Base-by-base conservation (phyloP, 306 rosid species). In the Vigna nakashimae region DNA sequence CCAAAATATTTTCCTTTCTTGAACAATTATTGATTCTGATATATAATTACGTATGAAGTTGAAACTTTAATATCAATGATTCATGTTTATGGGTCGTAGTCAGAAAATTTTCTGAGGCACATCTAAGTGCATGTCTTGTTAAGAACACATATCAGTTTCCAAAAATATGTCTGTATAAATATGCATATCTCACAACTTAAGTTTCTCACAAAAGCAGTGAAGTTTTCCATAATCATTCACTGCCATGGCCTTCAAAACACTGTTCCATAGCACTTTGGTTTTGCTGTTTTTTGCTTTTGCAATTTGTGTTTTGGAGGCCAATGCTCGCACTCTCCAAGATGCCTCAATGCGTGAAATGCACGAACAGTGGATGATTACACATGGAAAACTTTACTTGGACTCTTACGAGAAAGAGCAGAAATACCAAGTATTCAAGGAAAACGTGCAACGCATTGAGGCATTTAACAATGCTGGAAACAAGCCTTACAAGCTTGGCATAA, bases 401-500 rank as follows among this genome's bases (percentile, higher is more conserved):
- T 57, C 80, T 14, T 4, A 18, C 20, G 82, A 80, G 76, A 80
- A 84, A 71, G 82, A 77, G 45, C n/a, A 49, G 50, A 40, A 79
- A 20, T 84, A 24, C 52, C 74, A 80, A 26, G 50, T 71, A 65
- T 84, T 84, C 80, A 80, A 80, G 17, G 63, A 71, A 30, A 84
- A 84, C 8, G 77, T 58, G 60, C 56, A 80, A 65, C 55, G 30
- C 59, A 71, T 84, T 1, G 82, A 84, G 58, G 77, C 76, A 48
- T 84, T 80, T 34, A 84, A 84, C 62, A 80, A 67, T 28, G 84
- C 32, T 3, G 82, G 77, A 20, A 80, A 65, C 81, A 78, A 76
- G 0, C 30, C 84, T 65, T 84, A 84, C 69, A 84, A 80, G 76
- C 79, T 84, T 20, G 82, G 73, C 14, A 38, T 84, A 16, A 84